Evolutionary conservation across 257 asterid species (phyloP).

Genomic region (Solanum okadae): DNA sequence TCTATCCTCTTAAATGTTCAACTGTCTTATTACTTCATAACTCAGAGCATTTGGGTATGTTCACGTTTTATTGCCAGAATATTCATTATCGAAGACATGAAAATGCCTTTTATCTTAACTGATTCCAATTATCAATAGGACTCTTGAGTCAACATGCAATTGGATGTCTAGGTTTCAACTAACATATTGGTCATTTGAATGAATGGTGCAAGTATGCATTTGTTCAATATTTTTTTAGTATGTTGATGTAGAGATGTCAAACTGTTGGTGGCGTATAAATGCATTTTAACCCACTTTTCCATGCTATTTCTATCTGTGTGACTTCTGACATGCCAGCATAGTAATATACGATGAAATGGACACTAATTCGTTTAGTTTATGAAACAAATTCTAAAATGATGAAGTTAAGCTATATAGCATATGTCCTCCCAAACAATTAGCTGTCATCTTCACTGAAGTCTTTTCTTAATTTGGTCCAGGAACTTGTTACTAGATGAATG

Average conservation of each 20-base stretch:
- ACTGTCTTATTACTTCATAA: not conserved
- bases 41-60: not conserved
- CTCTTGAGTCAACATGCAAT: not conserved
- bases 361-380: not conserved
- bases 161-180: not conserved
- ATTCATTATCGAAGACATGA: not conserved
- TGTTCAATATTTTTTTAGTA: not conserved
- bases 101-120: not conserved
- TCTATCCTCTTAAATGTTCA: not conserved
- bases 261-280: not conserved
- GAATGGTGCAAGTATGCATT: not conserved
- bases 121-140: not conserved
- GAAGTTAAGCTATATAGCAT: not conserved
- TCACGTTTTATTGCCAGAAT: not conserved
- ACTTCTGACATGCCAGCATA: not conserved
- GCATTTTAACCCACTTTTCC: not conserved
- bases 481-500: constrained; percentile 56
- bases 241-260: not conserved
- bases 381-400: not conserved
- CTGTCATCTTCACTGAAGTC: not conserved
- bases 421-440: not conserved
- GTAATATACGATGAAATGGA: not conserved
- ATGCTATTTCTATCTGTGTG: not conserved
- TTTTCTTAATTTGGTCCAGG: constrained; percentile 15
- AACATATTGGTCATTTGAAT: not conserved